phyloP scores from a whole-genome alignment of 2,329 filamentous ascomycete genomes.

The Calycina herbarum region DNA sequence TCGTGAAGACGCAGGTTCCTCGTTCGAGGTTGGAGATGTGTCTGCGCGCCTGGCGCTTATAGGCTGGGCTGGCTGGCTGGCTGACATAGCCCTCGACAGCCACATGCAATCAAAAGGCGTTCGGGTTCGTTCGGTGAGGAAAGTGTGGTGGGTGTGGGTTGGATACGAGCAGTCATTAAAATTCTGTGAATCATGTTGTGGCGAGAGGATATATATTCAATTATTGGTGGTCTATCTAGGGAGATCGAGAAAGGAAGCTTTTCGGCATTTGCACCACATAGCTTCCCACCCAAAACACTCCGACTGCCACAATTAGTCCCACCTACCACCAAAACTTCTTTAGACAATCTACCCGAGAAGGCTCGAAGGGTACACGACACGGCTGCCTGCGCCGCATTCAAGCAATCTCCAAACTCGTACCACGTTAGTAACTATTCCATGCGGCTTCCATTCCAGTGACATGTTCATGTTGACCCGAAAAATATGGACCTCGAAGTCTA shows the following conservation, averaged over 20 bases:
- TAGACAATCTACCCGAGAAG: not conserved
- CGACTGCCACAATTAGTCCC: not conserved
- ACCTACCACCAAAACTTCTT: not conserved
- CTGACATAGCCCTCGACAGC: constrained; percentile 3
- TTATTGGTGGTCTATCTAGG: not conserved
- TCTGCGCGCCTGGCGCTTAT: constrained; percentile 2
- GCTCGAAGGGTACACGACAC: not conserved
- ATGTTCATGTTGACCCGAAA: constrained; percentile 62
- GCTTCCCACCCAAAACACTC: not conserved
- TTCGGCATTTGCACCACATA: too few species aligned
- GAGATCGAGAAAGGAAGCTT: too few species aligned
- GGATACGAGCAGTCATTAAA: not conserved
- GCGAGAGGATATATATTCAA: not conserved
- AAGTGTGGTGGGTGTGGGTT: not conserved
- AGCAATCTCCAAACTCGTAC: not conserved
- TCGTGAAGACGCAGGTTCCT: constrained; percentile 7
- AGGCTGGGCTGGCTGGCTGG: constrained; percentile 2
- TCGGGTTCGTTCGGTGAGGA: constrained; percentile 1
- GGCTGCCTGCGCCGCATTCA: constrained; percentile 3
- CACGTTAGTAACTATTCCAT: not conserved
- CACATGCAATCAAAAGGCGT: constrained; percentile 1
- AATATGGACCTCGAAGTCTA: constrained; percentile 72
- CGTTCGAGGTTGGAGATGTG: constrained; percentile 10
- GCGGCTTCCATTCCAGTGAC: not conserved
- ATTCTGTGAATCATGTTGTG: not conserved